Evolutionary conservation across 2,329 filamentous ascomycete species (phyloP).

Genomic region (Aspergillus luchuensis): DNA sequence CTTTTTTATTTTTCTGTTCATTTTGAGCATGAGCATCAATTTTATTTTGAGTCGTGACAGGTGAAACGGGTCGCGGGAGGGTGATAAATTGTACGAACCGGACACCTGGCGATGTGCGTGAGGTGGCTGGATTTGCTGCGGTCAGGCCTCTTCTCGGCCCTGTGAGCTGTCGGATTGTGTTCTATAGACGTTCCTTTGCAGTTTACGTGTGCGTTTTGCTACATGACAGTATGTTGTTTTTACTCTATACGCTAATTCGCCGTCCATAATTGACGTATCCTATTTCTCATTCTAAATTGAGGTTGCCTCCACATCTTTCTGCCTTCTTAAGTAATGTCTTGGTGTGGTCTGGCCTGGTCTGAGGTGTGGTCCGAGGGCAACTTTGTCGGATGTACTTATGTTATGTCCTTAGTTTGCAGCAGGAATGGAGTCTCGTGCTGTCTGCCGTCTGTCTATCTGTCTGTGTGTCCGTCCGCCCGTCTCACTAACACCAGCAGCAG

Average conservation of each 20-base stretch:
- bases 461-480: too few species aligned
- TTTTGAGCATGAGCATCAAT: background rate
- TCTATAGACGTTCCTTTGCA: slow-evolving; percentile 30
- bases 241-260: background rate
- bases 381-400: too few species aligned
- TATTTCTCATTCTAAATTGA: background rate
- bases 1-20: slow-evolving; percentile 14
- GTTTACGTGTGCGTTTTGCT: slow-evolving; percentile 17
- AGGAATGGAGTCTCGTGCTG: too few species aligned
- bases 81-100: slow-evolving; percentile 1
- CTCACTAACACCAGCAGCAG: too few species aligned
- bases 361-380: too few species aligned
- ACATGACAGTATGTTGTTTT: slow-evolving; percentile 15
- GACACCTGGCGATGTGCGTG: background rate
- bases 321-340: too few species aligned
- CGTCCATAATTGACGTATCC: background rate
- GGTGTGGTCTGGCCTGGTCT: too few species aligned
- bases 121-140: slow-evolving; percentile 22
- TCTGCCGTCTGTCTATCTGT: too few species aligned
- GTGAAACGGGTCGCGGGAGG: slow-evolving; percentile 11
- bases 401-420: too few species aligned
- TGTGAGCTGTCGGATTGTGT: slow-evolving; percentile 20
- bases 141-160: slow-evolving; percentile 3
- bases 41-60: too few species aligned
- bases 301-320: background rate